A percentile compares a stretch with the other conserved stretches of the same genome.
Evolutionary conservation across 2,329 filamentous ascomycete genomes (phyloP).

Genomic region (Phymatotrichopsis omnivora): DNA sequence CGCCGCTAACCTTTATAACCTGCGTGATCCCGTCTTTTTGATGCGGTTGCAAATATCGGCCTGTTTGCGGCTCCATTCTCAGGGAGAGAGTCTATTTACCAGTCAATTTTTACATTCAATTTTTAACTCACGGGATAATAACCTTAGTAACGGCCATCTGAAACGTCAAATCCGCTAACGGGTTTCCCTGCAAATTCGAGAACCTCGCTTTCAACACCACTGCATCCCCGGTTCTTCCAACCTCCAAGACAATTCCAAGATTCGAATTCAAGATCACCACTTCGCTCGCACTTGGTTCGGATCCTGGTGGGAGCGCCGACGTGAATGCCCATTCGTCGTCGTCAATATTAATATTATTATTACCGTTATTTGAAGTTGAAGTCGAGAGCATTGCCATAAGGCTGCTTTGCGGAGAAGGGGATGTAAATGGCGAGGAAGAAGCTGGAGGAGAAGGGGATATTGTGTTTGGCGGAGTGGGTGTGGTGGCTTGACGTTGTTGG

Average conservation of each 20-base stretch:
- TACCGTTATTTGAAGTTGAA: conserved; percentile 32
- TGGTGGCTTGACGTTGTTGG: conserved; percentile 26
- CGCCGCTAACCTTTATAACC: conserved; percentile 65
- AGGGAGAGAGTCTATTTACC: conserved; percentile 49
- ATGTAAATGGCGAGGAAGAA: conserved; percentile 34
- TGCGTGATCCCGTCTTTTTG: conserved; percentile 68
- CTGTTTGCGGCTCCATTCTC: conserved; percentile 62
- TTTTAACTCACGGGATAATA: too few species aligned
- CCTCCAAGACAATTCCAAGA: conserved; percentile 63
- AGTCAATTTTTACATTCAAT: not conserved
- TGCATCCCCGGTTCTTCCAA: conserved; percentile 48
- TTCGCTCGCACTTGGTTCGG: conserved; percentile 49
- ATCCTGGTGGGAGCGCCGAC: conserved; percentile 62
- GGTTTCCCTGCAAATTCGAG: conserved; percentile 64
- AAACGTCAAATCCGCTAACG: conserved; percentile 72
- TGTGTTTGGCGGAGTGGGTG: conserved; percentile 39
- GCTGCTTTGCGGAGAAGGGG: conserved; percentile 30
- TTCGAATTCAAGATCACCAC: conserved; percentile 58
- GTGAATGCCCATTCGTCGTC: conserved; percentile 95
- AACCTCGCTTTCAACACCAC: conserved; percentile 64
- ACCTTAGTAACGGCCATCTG: conserved; percentile 92
- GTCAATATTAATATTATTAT: conserved; percentile 33
- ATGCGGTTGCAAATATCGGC: conserved; percentile 63
- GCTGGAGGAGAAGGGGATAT: conserved; percentile 43
- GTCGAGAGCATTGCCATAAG: conserved; percentile 35